Evolutionary conservation across 441 rosid genomes (phyloP).

Genomic region (Syzygium malaccense): DNA sequence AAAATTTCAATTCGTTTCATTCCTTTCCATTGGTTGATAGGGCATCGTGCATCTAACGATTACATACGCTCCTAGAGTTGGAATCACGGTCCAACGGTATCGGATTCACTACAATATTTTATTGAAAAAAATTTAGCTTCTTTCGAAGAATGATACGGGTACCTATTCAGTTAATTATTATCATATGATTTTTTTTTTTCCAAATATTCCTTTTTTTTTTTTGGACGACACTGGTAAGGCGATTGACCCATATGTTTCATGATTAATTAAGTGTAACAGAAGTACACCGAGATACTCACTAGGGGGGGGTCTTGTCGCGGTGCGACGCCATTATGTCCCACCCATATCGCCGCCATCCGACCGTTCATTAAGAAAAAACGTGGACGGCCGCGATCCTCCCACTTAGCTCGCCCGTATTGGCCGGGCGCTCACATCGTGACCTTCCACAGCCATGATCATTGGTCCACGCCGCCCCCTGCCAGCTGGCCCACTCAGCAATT

Average conservation of each 20-base stretch:
- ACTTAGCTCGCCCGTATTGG: neutral
- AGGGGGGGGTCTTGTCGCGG: neutral
- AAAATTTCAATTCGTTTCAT: fast-evolving
- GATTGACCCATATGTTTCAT: neutral
- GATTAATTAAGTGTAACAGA: neutral
- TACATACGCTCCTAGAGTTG: fast-evolving
- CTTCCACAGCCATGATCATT: neutral
- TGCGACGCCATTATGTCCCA: neutral
- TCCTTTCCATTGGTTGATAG: neutral
- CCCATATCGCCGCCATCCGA: neutral
- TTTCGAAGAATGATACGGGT: neutral
- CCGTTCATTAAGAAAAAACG: fast-evolving
- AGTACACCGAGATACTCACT: neutral
- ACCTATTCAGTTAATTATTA: neutral
- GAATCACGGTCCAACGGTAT: neutral
- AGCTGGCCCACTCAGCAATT: neutral
- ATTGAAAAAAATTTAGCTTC: neutral
- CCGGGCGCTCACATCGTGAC: neutral
- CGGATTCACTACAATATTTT: neutral
- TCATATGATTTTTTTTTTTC: neutral
- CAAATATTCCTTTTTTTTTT: neutral
- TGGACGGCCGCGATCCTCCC: neutral
- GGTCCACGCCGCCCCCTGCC: neutral
- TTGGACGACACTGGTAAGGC: neutral
- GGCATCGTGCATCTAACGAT: neutral